Base-by-base conservation (phyloP, 805 yeast genomes). In the Cyberlindnera japonica region DNA sequence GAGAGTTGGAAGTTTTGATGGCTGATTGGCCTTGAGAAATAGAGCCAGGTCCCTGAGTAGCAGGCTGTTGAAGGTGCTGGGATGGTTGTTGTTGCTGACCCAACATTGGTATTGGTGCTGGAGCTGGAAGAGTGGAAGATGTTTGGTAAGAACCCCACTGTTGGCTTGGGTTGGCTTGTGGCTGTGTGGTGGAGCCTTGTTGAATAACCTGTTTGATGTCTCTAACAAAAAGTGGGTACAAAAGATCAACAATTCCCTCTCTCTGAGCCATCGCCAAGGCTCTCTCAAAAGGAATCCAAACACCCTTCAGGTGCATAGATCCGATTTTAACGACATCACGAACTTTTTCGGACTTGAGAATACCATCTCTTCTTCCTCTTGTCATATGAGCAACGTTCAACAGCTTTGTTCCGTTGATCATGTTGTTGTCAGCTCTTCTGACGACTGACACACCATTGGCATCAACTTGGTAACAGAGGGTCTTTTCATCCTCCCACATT, bases 401-500 rank as follows among this genome's bases (percentile, higher is more conserved):
- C 43, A 85, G 68, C 62, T 85, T 85, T 19, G 95, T 85, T 36
- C 95, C 95, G 57, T 85, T 85, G 61, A 85, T 79, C 85, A 83
- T 81, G 62, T 85, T 81, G 58, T 83, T 82, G 62, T 85, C 93
- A 22, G 88, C 93, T 55, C 95, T 73, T 50, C 95, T 72, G 21
- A 85, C 89, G 16, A 85, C 95, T 14, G 83, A 72, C 33, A 84
- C 83, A 41, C 86, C 84, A 48, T 82, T 78, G 43, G 88, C 90
- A 54, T 84, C 93, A 22, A 85, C 91, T 62, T 84, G 93, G 65
- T 84, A 85, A 58, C 93, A 85, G 38, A 85, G 62, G 1, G 95
- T 85, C 51, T 82, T 81, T 56, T 85, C 95, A 58, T 85, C 95
- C 57, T 85, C 93, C 95, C 95, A 85, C 75, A 82, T 75, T n/a